Percentiles rank a stretch among this genome's conserved stretches.
Conservation (phyloP, 768 basidiomycete genomes). For the Podaxis mareebaensis region DNA sequence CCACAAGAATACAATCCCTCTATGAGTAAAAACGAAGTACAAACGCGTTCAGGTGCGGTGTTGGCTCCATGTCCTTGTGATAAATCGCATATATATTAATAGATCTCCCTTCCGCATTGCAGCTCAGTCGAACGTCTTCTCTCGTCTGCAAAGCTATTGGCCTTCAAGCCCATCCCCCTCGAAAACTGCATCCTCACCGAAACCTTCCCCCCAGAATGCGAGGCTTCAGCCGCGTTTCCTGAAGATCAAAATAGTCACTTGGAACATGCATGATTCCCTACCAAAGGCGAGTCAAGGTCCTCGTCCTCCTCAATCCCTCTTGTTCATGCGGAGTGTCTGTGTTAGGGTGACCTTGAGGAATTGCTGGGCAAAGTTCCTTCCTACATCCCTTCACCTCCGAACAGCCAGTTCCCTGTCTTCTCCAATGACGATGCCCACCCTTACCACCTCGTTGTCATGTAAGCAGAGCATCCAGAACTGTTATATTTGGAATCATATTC, state of each 20-base stretch:
- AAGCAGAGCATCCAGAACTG: conserved; percentile 26
- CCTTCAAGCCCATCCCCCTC: conserved; percentile 5
- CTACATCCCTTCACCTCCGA: conserved; percentile 32
- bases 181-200: not conserved
- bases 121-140: conserved; percentile 6
- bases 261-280: conserved; percentile 86
- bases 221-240: conserved; percentile 28
- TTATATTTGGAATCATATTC: not conserved
- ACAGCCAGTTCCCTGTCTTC: conserved; percentile 45
- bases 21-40: conserved; percentile 1
- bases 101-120: not conserved
- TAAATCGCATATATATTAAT: not conserved
- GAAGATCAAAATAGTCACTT: conserved; percentile 71
- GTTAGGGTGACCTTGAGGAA: conserved; percentile 72
- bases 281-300: conserved; percentile 54
- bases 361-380: conserved; percentile 62
- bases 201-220: not conserved
- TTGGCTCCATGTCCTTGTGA: not conserved
- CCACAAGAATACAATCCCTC: not conserved
- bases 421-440: conserved; percentile 57
- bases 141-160: conserved; percentile 10
- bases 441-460: conserved; percentile 82
- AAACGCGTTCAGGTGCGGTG: conserved; percentile 6
- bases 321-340: not conserved
- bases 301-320: not conserved